phyloP scores from a whole-genome alignment of 306 rosid genomes.

The Citrullus colocynthis region DNA sequence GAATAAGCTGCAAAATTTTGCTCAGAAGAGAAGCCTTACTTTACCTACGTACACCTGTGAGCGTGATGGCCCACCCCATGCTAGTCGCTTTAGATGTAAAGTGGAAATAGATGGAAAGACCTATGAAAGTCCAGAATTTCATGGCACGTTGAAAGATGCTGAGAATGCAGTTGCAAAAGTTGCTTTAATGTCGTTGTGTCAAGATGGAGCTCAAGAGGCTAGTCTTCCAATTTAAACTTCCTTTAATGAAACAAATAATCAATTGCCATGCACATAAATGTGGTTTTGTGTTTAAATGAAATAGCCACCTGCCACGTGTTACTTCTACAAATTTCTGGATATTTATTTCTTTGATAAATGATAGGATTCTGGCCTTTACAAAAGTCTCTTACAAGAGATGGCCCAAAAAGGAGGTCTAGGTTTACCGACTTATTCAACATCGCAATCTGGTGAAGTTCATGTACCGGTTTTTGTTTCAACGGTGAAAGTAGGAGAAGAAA shows the following conservation, averaged over 20 bases:
- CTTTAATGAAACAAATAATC: background rate
- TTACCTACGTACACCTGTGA: slow-evolving; percentile 55
- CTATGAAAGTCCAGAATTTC: slow-evolving; percentile 40
- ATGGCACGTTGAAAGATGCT: slow-evolving; percentile 60
- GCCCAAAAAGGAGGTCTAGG: slow-evolving; percentile 41
- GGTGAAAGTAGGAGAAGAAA: slow-evolving; percentile 47
- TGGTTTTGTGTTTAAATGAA: background rate
- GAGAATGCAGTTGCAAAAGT: slow-evolving; percentile 77
- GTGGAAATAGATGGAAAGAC: slow-evolving; percentile 54
- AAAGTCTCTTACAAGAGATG: slow-evolving; percentile 72
- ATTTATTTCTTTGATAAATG: slow-evolving; percentile 5
- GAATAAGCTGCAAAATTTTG: slow-evolving; percentile 49
- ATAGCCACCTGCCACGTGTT: background rate
- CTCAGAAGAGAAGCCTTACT: slow-evolving; percentile 42
- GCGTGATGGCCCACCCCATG: slow-evolving; percentile 82
- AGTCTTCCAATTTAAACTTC: slow-evolving; percentile 17
- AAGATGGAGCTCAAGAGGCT: slow-evolving; percentile 45
- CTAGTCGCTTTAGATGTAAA: slow-evolving; percentile 46
- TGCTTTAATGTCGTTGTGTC: slow-evolving; percentile 48
- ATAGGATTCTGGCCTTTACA: slow-evolving; percentile 50
- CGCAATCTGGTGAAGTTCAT: slow-evolving; percentile 45
- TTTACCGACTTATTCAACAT: slow-evolving; percentile 43
- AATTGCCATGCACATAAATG: background rate
- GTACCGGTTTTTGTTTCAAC: slow-evolving; percentile 42
- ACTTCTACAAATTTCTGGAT: background rate